Evolutionary conservation across 805 yeast genomes (phyloP).

Genomic region (Cyberlindnera xylosilytica): DNA sequence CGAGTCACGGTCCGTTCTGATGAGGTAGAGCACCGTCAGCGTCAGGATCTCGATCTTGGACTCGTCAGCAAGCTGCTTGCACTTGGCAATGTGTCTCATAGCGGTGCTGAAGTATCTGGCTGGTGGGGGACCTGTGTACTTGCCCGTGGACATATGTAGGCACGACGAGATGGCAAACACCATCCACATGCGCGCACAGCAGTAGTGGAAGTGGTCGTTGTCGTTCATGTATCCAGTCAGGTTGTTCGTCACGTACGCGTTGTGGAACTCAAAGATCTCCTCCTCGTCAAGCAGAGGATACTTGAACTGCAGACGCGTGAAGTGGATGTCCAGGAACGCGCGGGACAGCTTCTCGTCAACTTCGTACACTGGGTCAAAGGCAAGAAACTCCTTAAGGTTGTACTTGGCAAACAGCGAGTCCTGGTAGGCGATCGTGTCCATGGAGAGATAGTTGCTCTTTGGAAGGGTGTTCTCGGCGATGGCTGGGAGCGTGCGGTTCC

Average conservation of each 20-base stretch:
- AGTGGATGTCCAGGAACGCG: slow-evolving; percentile 52
- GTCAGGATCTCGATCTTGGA: slow-evolving; percentile 52
- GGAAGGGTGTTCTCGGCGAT: slow-evolving; percentile 8
- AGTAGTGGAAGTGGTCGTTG: slow-evolving; percentile 45
- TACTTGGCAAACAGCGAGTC: slow-evolving; percentile 44
- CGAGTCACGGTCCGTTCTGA: slow-evolving; percentile 61
- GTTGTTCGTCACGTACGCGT: slow-evolving; percentile 40
- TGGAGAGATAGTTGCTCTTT: slow-evolving; percentile 10
- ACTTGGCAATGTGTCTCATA: slow-evolving; percentile 49
- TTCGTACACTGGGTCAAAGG: slow-evolving; percentile 47
- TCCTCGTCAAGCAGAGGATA: slow-evolving; percentile 53
- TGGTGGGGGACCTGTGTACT: slow-evolving; percentile 53
- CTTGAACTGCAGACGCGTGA: slow-evolving; percentile 52
- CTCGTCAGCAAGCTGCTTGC: slow-evolving; percentile 37
- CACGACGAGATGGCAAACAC: slow-evolving; percentile 51
- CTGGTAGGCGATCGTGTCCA: slow-evolving; percentile 38
- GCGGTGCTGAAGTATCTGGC: slow-evolving; percentile 58
- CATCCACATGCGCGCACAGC: slow-evolving; percentile 55
- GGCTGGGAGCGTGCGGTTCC: slow-evolving; percentile 17
- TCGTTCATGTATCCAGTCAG: slow-evolving; percentile 34
- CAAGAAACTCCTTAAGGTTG: slow-evolving; percentile 43
- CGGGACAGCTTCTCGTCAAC: slow-evolving; percentile 48
- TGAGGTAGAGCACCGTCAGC: slow-evolving; percentile 50
- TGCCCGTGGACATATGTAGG: slow-evolving; percentile 53
- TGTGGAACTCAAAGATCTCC: slow-evolving; percentile 49